Base-by-base conservation (phyloP, 2,329 filamentous ascomycete genomes). In the Trichoderma pleuroti region DNA sequence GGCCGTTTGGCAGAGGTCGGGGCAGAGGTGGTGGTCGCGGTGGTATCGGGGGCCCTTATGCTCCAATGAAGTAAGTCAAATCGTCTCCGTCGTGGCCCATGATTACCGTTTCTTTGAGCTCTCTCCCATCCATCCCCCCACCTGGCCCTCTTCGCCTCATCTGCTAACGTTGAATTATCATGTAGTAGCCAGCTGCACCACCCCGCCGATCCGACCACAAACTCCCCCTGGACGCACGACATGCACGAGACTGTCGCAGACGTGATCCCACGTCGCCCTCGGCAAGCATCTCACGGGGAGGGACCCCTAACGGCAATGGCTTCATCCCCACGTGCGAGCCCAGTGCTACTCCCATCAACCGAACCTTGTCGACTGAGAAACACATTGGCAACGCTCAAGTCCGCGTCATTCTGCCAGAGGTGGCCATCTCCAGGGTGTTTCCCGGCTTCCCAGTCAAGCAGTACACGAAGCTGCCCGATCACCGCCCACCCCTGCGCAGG, bases 401-500 rank as follows among this genome's bases (percentile, higher is more conserved):
- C 67, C 89, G 94, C 57, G 92, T 98, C 21, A 92, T 87, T 73
- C 84, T 99, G 63, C 91, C 93, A 2, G 87, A 88, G 26, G 92
- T 97, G 88, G 88, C 90, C 75, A 86, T 87, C 34, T 88, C 93
- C 7, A 87, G 91, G 59, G 82, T 88, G 54, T 93, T 95, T 78
- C 85, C 92, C 34, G 90, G 91, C 72, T 89, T 97, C 73, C 89
- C 92, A 60, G 90, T 97, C 74, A 96, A 93, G 80, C 92, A 96
- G 77, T 95, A 99, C 81, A 98, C 94, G 52, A 94, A 95, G 76
- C 88, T 99, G 62, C 96, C 96, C 24, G 93, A 98, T 78, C 96
- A 98, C 81, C 91, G 96, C 26, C 96, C 96, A 24, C 96, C 96
- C 65, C 87, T 99, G 62, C 92, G 96, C 73, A 91, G 96, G 76